phyloP scores from a whole-genome alignment of 176 grass and related monocot genomes.

The Rhynchospora tenuis region DNA sequence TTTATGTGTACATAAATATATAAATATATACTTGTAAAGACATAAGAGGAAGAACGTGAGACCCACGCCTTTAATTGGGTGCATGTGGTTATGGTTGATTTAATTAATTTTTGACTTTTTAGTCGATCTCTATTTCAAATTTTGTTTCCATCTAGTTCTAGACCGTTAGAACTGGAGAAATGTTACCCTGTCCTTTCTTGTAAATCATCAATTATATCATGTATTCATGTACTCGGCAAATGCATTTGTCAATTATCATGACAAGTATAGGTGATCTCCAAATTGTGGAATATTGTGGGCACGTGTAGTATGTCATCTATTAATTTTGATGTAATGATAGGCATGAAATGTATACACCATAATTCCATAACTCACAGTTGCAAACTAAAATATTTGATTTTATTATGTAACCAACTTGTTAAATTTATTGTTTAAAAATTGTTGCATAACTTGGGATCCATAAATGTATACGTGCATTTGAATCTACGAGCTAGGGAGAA shows the following conservation, averaged over 20 bases:
- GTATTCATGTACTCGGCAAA: no score
- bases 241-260: neutral
- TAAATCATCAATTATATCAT: neutral
- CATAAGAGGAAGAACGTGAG: slow-evolving; percentile 35
- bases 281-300: neutral
- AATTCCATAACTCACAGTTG: no score
- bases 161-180: neutral
- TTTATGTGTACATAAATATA: slow-evolving; percentile 35
- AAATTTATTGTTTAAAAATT: no score
- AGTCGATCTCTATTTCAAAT: neutral
- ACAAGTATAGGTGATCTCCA: neutral
- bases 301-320: no score
- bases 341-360: no score
- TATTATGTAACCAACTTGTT: no score
- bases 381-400: no score
- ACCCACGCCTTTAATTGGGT: slow-evolving; percentile 26
- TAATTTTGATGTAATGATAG: no score
- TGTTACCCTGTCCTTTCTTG: neutral
- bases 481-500: no score
- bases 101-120: neutral
- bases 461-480: no score
- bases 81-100: slow-evolving; percentile 39
- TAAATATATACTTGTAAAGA: slow-evolving; percentile 48
- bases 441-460: no score
- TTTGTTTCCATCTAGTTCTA: neutral